Percentiles rank a stretch among this genome's conserved stretches.
These are phyloP conservation scores for Mortierella sp. DNA, from an alignment of 371 early-diverging fungal genomes.

Conservation along the genomic window DNA sequence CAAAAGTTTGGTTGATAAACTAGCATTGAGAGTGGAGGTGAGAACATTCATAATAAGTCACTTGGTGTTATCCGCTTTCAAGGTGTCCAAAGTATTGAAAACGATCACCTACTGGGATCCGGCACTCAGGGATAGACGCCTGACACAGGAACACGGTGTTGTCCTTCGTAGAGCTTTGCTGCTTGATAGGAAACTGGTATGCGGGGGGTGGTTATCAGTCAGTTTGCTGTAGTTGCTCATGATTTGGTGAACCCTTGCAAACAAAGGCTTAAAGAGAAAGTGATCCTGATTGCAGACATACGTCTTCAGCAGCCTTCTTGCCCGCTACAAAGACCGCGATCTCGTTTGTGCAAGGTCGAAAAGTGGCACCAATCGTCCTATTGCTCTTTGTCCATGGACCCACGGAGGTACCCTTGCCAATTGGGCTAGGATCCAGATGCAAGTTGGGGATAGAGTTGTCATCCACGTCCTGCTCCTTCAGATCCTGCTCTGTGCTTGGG, in stretches of 20 bases:
- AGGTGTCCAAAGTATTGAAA: no score
- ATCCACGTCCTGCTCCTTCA: slow-evolving; percentile 13
- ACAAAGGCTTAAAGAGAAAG: no score
- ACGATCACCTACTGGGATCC: slow-evolving; percentile 35
- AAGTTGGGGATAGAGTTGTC: slow-evolving; percentile 19
- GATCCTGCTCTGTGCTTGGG: slow-evolving; percentile 8
- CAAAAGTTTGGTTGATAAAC: slow-evolving; percentile 38
- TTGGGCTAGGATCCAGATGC: slow-evolving; percentile 41
- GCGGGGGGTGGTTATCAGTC: neutral
- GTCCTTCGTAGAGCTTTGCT: slow-evolving; percentile 24
- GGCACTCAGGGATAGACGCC: slow-evolving; percentile 34
- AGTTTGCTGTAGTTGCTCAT: neutral
- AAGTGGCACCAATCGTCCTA: slow-evolving; percentile 35
- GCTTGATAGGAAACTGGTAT: slow-evolving; percentile 30
- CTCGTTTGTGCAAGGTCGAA: slow-evolving; percentile 49
- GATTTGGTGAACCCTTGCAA: no score
- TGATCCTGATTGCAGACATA: no score
- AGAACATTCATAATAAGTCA: neutral
- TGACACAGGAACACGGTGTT: slow-evolving; percentile 44
- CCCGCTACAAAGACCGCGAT: slow-evolving; percentile 53
- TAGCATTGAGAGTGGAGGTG: slow-evolving; percentile 1
- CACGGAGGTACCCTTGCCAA: slow-evolving; percentile 24
- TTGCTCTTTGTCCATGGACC: slow-evolving; percentile 34
- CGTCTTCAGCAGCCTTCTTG: slow-evolving; percentile 47
- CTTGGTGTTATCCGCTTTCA: neutral